These are phyloP conservation scores for Ilex asprella DNA, from an alignment of 257 asterid species.

Conservation along the genomic window DNA sequence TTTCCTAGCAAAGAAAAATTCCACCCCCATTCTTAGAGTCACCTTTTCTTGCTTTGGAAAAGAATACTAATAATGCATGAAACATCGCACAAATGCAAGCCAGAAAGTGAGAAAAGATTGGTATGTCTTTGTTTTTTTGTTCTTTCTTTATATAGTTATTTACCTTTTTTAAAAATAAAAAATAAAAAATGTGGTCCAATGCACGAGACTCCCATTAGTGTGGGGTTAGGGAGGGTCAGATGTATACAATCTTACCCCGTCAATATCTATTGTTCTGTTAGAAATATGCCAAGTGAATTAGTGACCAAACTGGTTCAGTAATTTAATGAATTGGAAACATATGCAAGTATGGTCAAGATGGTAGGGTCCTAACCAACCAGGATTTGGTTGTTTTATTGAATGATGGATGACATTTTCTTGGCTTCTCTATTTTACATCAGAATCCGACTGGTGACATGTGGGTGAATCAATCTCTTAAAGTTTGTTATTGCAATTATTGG, in stretches of 20 bases:
- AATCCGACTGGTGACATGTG: no score
- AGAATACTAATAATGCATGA: slow-evolving; percentile 26
- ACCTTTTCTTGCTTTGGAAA: slow-evolving; percentile 45
- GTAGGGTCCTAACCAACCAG: no score
- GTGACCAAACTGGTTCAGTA: not conserved
- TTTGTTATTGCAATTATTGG: no score
- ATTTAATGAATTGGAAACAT: no score
- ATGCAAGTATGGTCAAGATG: no score
- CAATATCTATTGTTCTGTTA: not conserved
- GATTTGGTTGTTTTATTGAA: no score
- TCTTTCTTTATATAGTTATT: no score
- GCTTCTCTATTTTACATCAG: no score
- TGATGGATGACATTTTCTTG: no score
- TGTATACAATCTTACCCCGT: not conserved
- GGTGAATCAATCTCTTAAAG: no score
- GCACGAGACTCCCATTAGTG: not conserved
- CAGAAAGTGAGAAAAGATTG: slow-evolving; percentile 21
- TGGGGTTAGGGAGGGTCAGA: not conserved
- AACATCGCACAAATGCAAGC: slow-evolving; percentile 25
- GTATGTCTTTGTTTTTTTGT: slow-evolving; percentile 15
- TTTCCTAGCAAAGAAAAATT: slow-evolving; percentile 5
- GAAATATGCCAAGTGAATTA: not conserved
- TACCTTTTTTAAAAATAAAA: no score
- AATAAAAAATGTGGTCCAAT: not conserved
- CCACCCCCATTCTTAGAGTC: slow-evolving; percentile 28